Base-by-base conservation (phyloP, 805 yeast genomes). In the Metschnikowia peoriensis region DNA sequence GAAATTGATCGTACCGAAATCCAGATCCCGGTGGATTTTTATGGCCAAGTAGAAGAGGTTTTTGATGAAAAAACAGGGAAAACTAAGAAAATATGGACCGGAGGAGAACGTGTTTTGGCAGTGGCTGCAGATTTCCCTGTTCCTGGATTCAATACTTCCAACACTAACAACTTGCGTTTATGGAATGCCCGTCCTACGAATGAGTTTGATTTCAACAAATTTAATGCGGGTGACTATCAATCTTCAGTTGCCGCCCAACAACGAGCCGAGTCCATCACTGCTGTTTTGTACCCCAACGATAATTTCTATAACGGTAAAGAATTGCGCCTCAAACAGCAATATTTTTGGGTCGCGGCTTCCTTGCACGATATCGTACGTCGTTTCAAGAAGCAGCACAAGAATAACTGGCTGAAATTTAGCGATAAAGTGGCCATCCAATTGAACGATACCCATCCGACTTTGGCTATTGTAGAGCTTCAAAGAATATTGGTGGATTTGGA, bases 271-370 rank as follows among this genome's bases (percentile, higher is more conserved):
- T 85, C 96, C 27, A 89, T 91, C 63, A 89, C 97, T 38, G 89
- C 97, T 6, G 97, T 91, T 15, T 76, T 91, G 65, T 91, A 91
- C 70, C 97, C 97, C 58, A 91, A 91, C 71, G 97, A 91, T 69
- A 92, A 91, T 70, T 92, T 91, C 68, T 87, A 88, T 65, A 81
- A 83, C 59, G 97, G 97, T 63, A 91, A 92, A 71, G 96, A 89
- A 68, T 79, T 91, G 66, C 83, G 97, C 67, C 81, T 91, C 70
- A 92, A 92, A 71, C 97, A 91, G 75, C 97, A 91, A 72, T 92
- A 90, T 72, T 92, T 91, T 73, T 91, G 97, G 97, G 97, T 92
- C 49, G 85, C 96, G 47, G 97, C 97, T 35, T 89, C 97, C 14
- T 79, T 92, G 61, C 90, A 88, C 63, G 97, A 91, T 69, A 91